Conservation (phyloP, 768 basidiomycete species). For the Lactarius indigo region DNA sequence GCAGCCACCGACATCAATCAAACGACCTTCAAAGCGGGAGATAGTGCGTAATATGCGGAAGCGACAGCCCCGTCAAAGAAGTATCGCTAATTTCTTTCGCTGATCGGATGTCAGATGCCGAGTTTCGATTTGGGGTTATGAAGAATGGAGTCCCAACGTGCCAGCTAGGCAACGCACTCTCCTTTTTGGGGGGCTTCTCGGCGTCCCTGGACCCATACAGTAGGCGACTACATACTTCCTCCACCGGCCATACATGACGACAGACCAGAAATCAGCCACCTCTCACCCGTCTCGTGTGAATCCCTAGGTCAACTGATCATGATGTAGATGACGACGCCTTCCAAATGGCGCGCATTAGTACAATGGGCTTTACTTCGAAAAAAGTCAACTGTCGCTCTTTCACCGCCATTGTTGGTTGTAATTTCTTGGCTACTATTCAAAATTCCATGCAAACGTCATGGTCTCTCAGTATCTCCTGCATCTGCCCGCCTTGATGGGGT, state of each 20-base stretch:
- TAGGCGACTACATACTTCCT: no score
- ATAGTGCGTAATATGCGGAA: background rate
- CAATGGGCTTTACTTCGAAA: background rate
- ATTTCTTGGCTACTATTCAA: background rate
- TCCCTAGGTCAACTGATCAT: background rate
- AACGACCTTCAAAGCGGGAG: background rate
- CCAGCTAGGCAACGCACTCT: background rate
- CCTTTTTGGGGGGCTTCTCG: background rate
- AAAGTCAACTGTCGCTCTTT: background rate
- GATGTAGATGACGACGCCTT: background rate
- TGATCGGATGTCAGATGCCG: constrained; percentile 3
- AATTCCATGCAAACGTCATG: background rate
- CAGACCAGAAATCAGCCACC: background rate
- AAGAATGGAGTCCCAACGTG: background rate
- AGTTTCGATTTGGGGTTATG: background rate
- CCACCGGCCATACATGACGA: background rate
- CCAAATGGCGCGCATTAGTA: background rate
- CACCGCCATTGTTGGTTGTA: background rate
- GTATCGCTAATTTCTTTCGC: background rate
- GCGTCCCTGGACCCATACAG: no score
- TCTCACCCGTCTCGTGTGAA: background rate
- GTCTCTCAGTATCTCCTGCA: background rate
- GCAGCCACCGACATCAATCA: background rate
- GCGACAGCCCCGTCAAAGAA: background rate
- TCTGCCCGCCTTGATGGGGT: background rate